Evolutionary conservation across 176 grass and related monocot genomes (phyloP).

Genomic region (Aegilops bicornis): DNA sequence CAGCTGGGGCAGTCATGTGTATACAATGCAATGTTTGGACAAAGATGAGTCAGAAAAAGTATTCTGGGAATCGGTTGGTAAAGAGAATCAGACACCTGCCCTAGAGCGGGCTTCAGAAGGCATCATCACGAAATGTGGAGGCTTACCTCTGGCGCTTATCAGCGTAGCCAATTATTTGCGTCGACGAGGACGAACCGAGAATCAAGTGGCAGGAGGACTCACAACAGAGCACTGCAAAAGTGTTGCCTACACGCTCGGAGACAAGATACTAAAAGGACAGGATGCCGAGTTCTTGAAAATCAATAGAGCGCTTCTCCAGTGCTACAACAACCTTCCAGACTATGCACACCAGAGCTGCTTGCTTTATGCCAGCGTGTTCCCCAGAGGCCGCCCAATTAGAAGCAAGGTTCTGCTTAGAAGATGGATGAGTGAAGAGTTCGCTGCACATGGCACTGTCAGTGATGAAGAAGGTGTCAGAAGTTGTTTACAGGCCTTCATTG

Average conservation of each 20-base stretch:
- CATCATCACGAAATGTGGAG: slow-evolving; percentile 20
- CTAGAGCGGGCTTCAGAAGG: not conserved
- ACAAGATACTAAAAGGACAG: not conserved
- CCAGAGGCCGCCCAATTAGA: not conserved
- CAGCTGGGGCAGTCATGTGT: slow-evolving; percentile 27
- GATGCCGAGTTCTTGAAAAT: not conserved
- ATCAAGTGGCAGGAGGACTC: too few species aligned
- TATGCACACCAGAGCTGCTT: not conserved
- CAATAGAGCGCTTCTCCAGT: not conserved
- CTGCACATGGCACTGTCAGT: not conserved
- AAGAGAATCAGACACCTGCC: not conserved
- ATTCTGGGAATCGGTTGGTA: slow-evolving; percentile 8
- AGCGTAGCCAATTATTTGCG: slow-evolving; percentile 25
- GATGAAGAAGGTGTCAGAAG: not conserved
- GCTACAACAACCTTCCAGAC: not conserved
- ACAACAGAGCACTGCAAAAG: not conserved
- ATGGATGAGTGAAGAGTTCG: not conserved
- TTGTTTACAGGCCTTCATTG: slow-evolving; percentile 4
- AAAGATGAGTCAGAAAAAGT: not conserved
- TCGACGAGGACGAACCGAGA: not conserved
- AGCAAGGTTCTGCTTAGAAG: not conserved
- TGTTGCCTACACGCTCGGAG: not conserved
- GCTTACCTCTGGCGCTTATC: slow-evolving; percentile 13
- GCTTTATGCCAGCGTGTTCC: slow-evolving; percentile 10
- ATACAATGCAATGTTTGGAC: not conserved